Conservation (phyloP, 768 basidiomycete species). For the Psilocybe tampanensis region DNA sequence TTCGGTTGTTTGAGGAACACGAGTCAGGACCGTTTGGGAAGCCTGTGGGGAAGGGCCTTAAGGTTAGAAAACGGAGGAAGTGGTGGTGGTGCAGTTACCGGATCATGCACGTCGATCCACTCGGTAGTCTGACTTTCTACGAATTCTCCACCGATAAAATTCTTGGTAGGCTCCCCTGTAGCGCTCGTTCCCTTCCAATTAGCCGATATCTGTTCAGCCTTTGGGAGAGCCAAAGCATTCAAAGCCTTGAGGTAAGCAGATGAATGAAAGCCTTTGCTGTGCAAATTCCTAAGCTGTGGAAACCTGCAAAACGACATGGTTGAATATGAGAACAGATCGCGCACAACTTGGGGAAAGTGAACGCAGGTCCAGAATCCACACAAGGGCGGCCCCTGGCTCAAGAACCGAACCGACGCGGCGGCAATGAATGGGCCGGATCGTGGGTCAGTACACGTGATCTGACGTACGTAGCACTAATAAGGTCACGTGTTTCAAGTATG, state of each 20-base stretch:
- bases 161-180: constrained; percentile 86
- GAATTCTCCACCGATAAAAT: constrained; percentile 91
- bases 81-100: constrained; percentile 45
- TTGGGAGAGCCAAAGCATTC: constrained; percentile 54
- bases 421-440: background rate
- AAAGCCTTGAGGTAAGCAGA: constrained; percentile 51
- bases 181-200: constrained; percentile 89
- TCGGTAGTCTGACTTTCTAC: constrained; percentile 74
- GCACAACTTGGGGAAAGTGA: no score
- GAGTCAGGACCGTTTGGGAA: constrained; percentile 87
- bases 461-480: background rate
- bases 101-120: constrained; percentile 90
- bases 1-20: constrained; percentile 86
- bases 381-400: no score
- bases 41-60: constrained; percentile 49
- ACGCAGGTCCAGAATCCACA: background rate
- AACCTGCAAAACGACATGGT: constrained; percentile 36
- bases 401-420: no score
- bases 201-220: constrained; percentile 69
- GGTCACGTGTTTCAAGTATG: constrained; percentile 2
- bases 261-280: constrained; percentile 42
- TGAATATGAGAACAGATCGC: background rate
- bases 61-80: background rate
- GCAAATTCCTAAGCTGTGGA: constrained; percentile 29
- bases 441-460: no score